Conservation (phyloP, 2,329 filamentous ascomycete species). For the Emericellopsis atlantica region DNA sequence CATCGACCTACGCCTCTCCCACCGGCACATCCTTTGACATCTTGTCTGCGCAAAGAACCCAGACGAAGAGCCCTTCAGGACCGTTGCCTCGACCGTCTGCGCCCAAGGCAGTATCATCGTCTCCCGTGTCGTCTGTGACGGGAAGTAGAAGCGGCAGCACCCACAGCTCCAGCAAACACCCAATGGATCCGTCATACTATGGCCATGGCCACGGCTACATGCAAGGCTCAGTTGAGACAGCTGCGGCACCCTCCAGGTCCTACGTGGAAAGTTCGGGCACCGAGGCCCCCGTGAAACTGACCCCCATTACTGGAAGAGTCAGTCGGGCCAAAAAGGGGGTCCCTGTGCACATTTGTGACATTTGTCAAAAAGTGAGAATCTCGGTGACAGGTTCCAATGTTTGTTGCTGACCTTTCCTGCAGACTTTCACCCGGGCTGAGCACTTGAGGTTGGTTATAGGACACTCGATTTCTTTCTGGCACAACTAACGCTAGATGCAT, state of each 20-base stretch:
- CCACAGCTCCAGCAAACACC: conserved; percentile 26
- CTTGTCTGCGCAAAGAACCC: conserved; percentile 13
- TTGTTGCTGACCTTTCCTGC: neutral
- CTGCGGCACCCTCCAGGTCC: conserved; percentile 7
- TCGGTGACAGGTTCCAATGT: too few species aligned
- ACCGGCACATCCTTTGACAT: conserved; percentile 12
- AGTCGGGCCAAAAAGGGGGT: conserved; percentile 47
- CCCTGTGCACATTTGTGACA: conserved; percentile 42
- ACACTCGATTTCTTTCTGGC: conserved; percentile 2
- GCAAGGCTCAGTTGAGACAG: conserved; percentile 6
- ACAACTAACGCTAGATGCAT: conserved; percentile 10
- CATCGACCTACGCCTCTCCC: conserved; percentile 23
- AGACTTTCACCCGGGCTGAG: conserved; percentile 52
- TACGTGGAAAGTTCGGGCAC: conserved; percentile 13
- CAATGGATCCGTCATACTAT: conserved; percentile 28
- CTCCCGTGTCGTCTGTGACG: conserved; percentile 9
- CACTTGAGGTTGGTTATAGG: conserved; percentile 37
- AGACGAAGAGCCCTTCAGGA: conserved; percentile 20
- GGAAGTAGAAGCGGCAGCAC: conserved; percentile 27
- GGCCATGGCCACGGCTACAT: conserved; percentile 10
- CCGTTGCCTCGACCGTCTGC: conserved; percentile 8
- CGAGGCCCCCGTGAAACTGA: conserved; percentile 34
- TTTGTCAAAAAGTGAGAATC: conserved; percentile 34
- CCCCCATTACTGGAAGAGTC: conserved; percentile 42
- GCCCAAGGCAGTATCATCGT: conserved; percentile 3